phyloP scores from a whole-genome alignment of 2,329 filamentous ascomycete genomes.

The Chaetomium sp. region DNA sequence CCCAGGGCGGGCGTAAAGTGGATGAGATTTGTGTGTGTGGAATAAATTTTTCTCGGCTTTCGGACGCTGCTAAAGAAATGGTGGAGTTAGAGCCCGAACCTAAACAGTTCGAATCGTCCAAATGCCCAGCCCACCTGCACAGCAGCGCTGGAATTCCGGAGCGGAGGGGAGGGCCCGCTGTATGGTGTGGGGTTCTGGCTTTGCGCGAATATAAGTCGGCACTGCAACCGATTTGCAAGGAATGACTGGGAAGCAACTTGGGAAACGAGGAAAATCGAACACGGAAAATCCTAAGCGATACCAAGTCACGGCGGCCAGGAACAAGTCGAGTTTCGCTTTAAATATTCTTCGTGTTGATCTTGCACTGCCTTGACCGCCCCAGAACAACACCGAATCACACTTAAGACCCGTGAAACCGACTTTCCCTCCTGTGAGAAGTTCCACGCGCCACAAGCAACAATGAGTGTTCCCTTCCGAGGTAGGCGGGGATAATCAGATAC shows the following conservation, averaged over 20 bases:
- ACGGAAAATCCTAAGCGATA: not conserved
- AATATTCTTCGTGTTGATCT: no score
- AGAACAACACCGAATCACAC: no score
- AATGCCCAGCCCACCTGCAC: not conserved
- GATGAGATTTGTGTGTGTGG: constrained; percentile 28
- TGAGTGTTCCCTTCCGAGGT: no score
- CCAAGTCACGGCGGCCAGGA: not conserved
- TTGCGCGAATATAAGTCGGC: constrained; percentile 24
- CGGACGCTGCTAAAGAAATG: constrained; percentile 19
- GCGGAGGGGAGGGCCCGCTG: constrained; percentile 7
- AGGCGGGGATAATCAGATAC: no score
- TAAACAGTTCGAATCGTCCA: constrained; percentile 18
- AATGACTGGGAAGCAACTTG: no score
- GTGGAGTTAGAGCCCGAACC: constrained; percentile 23
- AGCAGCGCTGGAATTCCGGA: not conserved
- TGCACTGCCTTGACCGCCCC: no score
- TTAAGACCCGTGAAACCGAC: no score
- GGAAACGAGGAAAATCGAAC: no score
- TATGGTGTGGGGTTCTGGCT: constrained; percentile 12
- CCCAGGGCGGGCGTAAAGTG: constrained; percentile 19
- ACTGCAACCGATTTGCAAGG: no score
- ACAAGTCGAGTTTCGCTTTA: no score
- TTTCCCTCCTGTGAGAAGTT: no score
- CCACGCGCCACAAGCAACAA: no score
- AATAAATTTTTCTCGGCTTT: constrained; percentile 36